Percentiles rank a stretch among this genome's conserved stretches.
These are phyloP conservation scores for Ceratobasidium sp. DNA, from an alignment of 1,284 basidiomycete genomes.

Conservation along the genomic window DNA sequence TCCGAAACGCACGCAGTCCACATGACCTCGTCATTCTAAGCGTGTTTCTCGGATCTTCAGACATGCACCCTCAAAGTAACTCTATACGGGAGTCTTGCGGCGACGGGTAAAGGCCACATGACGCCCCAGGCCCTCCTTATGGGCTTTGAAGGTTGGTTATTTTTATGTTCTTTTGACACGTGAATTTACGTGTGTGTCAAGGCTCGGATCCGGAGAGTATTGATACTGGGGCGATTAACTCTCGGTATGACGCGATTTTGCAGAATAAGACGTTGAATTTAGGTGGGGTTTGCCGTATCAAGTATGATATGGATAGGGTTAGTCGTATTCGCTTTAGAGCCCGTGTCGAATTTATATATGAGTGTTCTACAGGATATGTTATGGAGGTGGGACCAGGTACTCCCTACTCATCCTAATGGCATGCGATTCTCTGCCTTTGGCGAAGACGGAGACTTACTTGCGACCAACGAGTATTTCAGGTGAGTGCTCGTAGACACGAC, in stretches of 20 bases:
- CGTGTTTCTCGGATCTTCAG: conserved; percentile 28
- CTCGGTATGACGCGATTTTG: conserved; percentile 77
- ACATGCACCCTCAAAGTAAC: conserved; percentile 79
- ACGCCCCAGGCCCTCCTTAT: conserved; percentile 93
- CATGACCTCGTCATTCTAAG: conserved; percentile 16
- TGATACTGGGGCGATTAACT: conserved; percentile 79
- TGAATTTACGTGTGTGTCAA: conserved; percentile 48
- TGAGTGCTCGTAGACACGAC: conserved; percentile 51
- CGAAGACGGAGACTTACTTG: conserved; percentile 82
- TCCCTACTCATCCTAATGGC: conserved; percentile 79
- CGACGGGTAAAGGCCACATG: conserved; percentile 88
- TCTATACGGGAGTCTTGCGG: conserved; percentile 69
- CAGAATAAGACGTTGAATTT: conserved; percentile 73
- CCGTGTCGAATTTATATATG: background rate
- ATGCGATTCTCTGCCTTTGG: conserved; percentile 92
- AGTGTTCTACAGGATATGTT: conserved; percentile 71
- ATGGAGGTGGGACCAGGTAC: conserved; percentile 87
- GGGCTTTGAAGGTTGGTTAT: conserved; percentile 78
- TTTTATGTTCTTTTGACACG: background rate
- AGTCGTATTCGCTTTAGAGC: background rate
- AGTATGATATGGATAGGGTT: conserved; percentile 80
- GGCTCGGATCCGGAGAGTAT: conserved; percentile 86
- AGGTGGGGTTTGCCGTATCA: conserved; percentile 77
- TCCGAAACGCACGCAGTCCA: conserved; percentile 49
- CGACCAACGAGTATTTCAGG: conserved; percentile 95